Base-by-base conservation (phyloP, 805 yeast species). In the Nakazawaea laoshanensis region DNA sequence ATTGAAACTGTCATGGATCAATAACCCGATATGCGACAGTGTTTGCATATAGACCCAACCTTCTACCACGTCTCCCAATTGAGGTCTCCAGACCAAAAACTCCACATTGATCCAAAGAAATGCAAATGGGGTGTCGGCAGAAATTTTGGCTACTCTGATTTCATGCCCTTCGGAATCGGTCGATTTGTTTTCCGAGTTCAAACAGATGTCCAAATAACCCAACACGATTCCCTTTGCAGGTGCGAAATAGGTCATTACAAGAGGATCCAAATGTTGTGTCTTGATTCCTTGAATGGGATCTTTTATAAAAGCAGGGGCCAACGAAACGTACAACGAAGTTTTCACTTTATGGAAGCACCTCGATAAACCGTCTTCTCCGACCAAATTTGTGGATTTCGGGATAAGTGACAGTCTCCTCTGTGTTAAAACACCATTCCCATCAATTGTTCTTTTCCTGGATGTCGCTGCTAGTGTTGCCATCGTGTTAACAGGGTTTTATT, bases 31-130 rank as follows among this genome's bases (percentile, higher is more conserved):
- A 52, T 92, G 98, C 6, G 95, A 80, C 12, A 94, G 95, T 3
- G 95, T 79, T 61, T 89, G 96, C 73, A 89, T 77, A 61, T 85
- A 86, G 35, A 81, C 70, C 64, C 77, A 70, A 9, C 98, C 98
- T 54, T 88, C 94, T 13, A 92, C 59, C 1, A 67, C 59, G 50
- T 92, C 96, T 4, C 94, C 96, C n/a, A 75, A 63, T 46, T 74
- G 74, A 4, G 99, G 98, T 47, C 70, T 74, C 97, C 98, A 92
- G 30, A 87, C 72, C 36, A 86, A 65, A 30, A 92, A 65, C 34
- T 86, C 92, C 7, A 81, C 94, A 4, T 74, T 61, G 29, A 85
- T 67, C 97, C 98, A 92, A 33, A 82, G 51, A 55, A 82, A 92
- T 19, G 89, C 70, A 53, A 88, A 89, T 16, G 98, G 96, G 15